Evolutionary conservation across 495 filamentous ascomycete genomes (phyloP), one percentile per base, ranked within the genome.

Genomic region (Annulohypoxylon nitens): DNA sequence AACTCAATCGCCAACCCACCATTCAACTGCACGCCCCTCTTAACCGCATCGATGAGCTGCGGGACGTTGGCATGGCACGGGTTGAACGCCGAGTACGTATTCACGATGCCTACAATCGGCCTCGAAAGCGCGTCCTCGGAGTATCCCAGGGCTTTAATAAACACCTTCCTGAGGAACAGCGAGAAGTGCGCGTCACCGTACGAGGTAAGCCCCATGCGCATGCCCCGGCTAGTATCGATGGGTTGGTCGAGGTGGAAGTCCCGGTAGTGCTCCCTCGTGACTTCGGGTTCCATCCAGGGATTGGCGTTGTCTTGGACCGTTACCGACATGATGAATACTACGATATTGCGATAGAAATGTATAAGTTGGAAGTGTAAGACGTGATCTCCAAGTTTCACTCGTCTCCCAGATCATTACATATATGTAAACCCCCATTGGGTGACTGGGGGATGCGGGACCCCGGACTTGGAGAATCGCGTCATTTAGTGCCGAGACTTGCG

Each of bases 151-250:
- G 89, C 88, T 74, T 92, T 92, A 80, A 92, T 91, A 75, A 91
- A 92, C 26, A 88, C 89, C 74, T 91, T 91, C 16, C 90, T 85
- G 20, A 92, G 84, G 67, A 92, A 92, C 0, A 91, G 85, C 3
- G 88, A 90, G 80, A 92, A 92, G 76, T 91, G 89, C 0, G 88
- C 82, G 67, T 92, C 90, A 26, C 90, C 90, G 76, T 92, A 92
- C n/a, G 88, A 87, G 0, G 89, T 86, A 7, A 92, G 82, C 20
- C 87, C 87, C 64, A 88, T 87, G 16, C 88, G 84, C 26, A 91
- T 81, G 4, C 89, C 90, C 11, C 80, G 78, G 4, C 77, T 41
- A 26, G 86, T 76, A 45, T 81, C 75, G 45, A 90, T 81, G 9
- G 86, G 83, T 0, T 68, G 81, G 8, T 76, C 73, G 9, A 90